Evolutionary conservation across 2,329 filamentous ascomycete species (phyloP).

Genomic region (Fragosphaeria purpurea): DNA sequence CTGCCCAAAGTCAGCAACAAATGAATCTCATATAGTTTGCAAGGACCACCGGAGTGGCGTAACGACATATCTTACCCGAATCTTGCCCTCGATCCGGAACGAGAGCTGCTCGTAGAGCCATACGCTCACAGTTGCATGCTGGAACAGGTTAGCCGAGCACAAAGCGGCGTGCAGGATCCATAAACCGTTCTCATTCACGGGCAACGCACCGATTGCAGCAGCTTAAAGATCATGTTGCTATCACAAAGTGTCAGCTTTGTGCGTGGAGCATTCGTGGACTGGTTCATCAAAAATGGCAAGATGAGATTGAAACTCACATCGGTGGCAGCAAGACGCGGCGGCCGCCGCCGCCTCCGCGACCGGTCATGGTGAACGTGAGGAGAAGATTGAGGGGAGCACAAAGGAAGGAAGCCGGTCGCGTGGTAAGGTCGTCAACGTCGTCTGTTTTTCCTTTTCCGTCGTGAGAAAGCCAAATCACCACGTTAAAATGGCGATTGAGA

Average conservation of each 20-base stretch:
- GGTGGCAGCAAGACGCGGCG: constrained; percentile 51
- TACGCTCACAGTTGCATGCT: constrained; percentile 77
- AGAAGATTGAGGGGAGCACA: too few species aligned
- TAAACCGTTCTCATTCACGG: too few species aligned
- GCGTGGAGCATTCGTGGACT: too few species aligned
- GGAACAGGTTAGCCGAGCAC: constrained; percentile 12
- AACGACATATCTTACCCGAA: constrained; percentile 52
- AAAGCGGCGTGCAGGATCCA: too few species aligned
- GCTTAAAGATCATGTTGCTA: constrained; percentile 82
- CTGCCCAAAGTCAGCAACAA: constrained; percentile 34
- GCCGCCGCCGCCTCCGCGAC: constrained; percentile 48
- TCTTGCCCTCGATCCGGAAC: constrained; percentile 92
- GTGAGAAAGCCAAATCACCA: too few species aligned
- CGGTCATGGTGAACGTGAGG: constrained; percentile 35
- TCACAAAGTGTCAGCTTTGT: not conserved
- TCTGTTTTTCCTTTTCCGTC: too few species aligned
- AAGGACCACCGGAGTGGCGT: not conserved
- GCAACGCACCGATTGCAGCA: constrained; percentile 49
- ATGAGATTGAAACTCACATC: constrained; percentile 25
- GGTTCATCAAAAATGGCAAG: not conserved
- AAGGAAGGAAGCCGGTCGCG: not conserved
- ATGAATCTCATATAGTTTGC: too few species aligned
- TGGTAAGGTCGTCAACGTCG: not conserved
- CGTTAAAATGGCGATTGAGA: too few species aligned
- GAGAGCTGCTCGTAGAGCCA: constrained; percentile 96